Evolutionary conservation across 441 rosid species (phyloP), one percentile per base, ranked within the genome.

Genomic region (Macaranga tanarius): DNA sequence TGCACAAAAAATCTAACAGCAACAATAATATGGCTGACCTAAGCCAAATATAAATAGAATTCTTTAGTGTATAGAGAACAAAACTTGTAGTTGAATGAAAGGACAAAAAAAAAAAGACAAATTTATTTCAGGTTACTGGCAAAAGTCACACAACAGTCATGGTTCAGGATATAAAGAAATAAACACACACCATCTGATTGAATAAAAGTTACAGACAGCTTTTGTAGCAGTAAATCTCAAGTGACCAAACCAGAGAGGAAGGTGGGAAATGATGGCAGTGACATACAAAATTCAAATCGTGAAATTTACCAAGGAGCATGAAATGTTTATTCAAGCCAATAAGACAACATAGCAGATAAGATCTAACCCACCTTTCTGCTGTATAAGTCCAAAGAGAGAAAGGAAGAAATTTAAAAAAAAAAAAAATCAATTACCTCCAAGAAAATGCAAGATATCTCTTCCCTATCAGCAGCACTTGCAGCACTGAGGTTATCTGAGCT

Each of bases 401-500:
- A 50, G 4, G 28, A 9, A 11, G 8, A 16, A 40, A 63, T 59
- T 55, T 0, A 47, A 19, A 44, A 7, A 2, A 54, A 10, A 34
- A 56, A 28, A n/a, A 42, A 38, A 28, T 10, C 7, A 44, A 52
- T 82, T 82, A 93, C 98, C 97, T 96, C 98, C 79, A 93, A 77
- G 85, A 84, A 93, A 73, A 93, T 87, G 77, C 87, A 80, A 26
- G 97, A 92, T 26, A 93, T 73, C 76, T 96, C 97, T 82, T 96
- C 99, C 78, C 90, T 89, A 77, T 96, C 99, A 34, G 86, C 77
- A 22, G 84, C 68, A 84, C 81, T 87, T 50, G 90, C 86, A 75
- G 73, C 42, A 77, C 52, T 79, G 62, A 75, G 62, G 75, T 69
- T 81, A 68, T 93, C 96, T 15, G 86, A 71, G 81, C 70, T 87